Base-by-base conservation (phyloP, 352 stramenopile genomes). In the Phytophthora hybrid region DNA sequence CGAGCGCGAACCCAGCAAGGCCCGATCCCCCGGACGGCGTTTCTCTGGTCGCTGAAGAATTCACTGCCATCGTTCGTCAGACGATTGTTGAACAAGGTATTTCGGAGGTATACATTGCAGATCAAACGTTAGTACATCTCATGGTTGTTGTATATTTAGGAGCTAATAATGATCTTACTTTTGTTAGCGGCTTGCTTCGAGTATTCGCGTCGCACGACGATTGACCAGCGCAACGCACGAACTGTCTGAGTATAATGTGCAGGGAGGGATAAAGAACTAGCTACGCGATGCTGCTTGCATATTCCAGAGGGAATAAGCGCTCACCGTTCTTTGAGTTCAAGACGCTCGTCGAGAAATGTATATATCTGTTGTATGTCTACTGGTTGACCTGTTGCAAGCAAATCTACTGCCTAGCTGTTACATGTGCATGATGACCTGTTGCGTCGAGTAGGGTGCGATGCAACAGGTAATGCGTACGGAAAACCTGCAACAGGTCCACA, bases 191-290 rank as follows among this genome's bases (percentile, higher is more conserved):
- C 3, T 26, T 26, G 23, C 23, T 73, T 73, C 41, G 54, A 75
- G 54, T 73, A 73, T 65, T 55, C 69, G 3, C 63, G 44, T 21
- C 18, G 29, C 0, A 55, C 18, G 23, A 66, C 49, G 11, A 57
- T 73, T 11, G 47, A 53, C n/a, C 26, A 56, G 19, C 37, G 34
- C 14, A 55, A 31, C 8, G 18, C 29, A 2, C 53, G 63, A 14
- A 69, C 39, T 4, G 63, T 73, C 29, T 73, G 58, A 63, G 21
- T 73, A 14, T 57, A 63, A 37, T 64, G 56, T 39, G 62, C 49
- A 0, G 49, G 19, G 0, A 76, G 68, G 26, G 57, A 69, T 10
- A 69, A 76, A 19, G 49, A 69, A 32, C 49, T 31, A 31, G 51
- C 58, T 18, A 73, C 57, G 44, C 32, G 5, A 74, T 69, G 59